phyloP scores from a whole-genome alignment of 2,329 filamentous ascomycete species.

The Bipolaris sorokiniana region DNA sequence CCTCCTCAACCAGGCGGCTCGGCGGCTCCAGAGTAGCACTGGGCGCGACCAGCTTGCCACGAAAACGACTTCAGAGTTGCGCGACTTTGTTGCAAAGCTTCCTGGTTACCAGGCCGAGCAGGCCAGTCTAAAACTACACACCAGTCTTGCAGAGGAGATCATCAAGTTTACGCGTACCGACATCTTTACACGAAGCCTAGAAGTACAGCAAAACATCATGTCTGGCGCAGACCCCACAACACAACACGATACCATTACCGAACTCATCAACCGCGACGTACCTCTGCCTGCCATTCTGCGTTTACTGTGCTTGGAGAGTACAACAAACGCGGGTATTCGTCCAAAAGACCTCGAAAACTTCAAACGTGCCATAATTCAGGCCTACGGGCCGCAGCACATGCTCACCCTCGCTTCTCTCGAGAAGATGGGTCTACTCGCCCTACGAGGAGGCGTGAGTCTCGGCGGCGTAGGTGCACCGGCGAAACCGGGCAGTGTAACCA shows the following conservation, averaged over 20 bases:
- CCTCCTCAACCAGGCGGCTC: conserved; percentile 86
- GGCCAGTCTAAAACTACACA: conserved; percentile 89
- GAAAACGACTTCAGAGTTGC: conserved; percentile 87
- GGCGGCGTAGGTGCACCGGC: conserved; percentile 55
- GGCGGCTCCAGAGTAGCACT: conserved; percentile 84
- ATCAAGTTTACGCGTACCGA: conserved; percentile 91
- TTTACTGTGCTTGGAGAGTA: conserved; percentile 88
- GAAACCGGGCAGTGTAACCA: conserved; percentile 63
- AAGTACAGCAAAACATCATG: conserved; percentile 94
- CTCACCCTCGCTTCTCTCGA: conserved; percentile 88
- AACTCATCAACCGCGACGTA: conserved; percentile 87
- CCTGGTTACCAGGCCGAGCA: conserved; percentile 93
- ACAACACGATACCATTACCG: conserved; percentile 89
- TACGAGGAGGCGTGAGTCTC: conserved; percentile 51
- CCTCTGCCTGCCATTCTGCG: conserved; percentile 82
- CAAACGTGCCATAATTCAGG: conserved; percentile 84
- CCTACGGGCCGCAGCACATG: conserved; percentile 93
- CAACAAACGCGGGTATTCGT: conserved; percentile 85
- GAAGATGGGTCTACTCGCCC: conserved; percentile 83
- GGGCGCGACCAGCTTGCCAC: conserved; percentile 80
- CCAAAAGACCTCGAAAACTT: conserved; percentile 89
- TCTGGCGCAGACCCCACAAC: conserved; percentile 87
- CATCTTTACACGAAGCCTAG: conserved; percentile 83
- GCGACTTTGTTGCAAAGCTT: conserved; percentile 92
- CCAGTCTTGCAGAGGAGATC: conserved; percentile 90